Evolutionary conservation across 805 yeast genomes (phyloP).

Genomic region (Monosporozyma solicola): DNA sequence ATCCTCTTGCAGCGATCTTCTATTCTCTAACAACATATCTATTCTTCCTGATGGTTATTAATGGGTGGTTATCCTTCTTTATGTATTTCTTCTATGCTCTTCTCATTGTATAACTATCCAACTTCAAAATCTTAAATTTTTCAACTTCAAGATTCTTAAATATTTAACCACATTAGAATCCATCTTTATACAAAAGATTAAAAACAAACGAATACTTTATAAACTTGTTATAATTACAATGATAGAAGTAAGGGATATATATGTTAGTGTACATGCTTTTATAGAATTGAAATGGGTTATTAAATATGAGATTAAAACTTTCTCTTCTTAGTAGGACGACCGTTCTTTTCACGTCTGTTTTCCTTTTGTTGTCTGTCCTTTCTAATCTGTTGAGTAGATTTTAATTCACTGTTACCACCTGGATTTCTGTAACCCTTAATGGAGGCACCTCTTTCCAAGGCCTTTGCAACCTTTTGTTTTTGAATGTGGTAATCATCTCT

Average conservation of each 20-base stretch:
- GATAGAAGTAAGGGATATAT: neutral
- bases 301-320: constrained; percentile 14
- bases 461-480: constrained; percentile 71
- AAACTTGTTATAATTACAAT: neutral
- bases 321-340: constrained; percentile 44
- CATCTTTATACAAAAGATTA: no score
- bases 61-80: neutral
- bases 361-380: constrained; percentile 64
- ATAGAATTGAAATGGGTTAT: neutral
- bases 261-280: neutral
- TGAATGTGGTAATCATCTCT: constrained; percentile 82
- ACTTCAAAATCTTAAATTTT: neutral
- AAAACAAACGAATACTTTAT: neutral
- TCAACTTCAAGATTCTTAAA: neutral
- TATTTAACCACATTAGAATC: neutral
- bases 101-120: neutral
- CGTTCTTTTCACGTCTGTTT: constrained; percentile 74
- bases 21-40: constrained; percentile 24
- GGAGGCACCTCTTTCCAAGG: constrained; percentile 60
- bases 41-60: neutral
- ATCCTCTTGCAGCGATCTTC: constrained; percentile 44
- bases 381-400: constrained; percentile 65
- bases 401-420: constrained; percentile 44
- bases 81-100: neutral
- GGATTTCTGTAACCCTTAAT: constrained; percentile 56